Evolutionary conservation across 805 yeast genomes (phyloP).

Genomic region (Lipomyces spencermartinsiae): DNA sequence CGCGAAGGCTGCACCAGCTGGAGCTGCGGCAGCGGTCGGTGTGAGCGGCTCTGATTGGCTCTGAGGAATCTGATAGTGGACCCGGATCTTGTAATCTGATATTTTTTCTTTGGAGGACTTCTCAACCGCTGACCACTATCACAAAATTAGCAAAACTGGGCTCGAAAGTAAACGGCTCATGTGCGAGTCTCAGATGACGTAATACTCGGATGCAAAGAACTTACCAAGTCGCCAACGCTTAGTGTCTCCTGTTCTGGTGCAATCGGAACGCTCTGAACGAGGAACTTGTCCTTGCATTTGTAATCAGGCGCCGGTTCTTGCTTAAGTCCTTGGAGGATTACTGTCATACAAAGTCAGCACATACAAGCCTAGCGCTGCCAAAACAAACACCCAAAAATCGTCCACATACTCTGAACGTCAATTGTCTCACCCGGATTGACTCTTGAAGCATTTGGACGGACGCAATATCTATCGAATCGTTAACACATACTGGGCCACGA

Average conservation of each 20-base stretch:
- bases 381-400: neutral
- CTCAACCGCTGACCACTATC: slow-evolving; percentile 29
- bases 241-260: slow-evolving; percentile 37
- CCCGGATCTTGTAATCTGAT: slow-evolving; percentile 31
- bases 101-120: slow-evolving; percentile 22
- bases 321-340: slow-evolving; percentile 82
- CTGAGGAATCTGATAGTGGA: slow-evolving; percentile 20
- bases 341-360: slow-evolving; percentile 39
- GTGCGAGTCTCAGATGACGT: neutral
- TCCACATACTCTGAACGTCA: slow-evolving; percentile 60
- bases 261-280: slow-evolving; percentile 85
- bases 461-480: slow-evolving; percentile 61
- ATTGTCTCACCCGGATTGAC: slow-evolving; percentile 75
- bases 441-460: slow-evolving; percentile 90
- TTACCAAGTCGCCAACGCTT: slow-evolving; percentile 26
- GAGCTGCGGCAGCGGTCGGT: slow-evolving; percentile 35
- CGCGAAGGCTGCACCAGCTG: slow-evolving; percentile 39
- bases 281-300: slow-evolving; percentile 90
- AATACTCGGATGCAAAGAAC: neutral
- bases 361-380: neutral
- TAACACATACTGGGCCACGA: neutral
- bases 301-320: slow-evolving; percentile 75
- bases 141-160: neutral
- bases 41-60: slow-evolving; percentile 15
- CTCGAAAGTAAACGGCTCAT: neutral